These are phyloP conservation scores for Leptomonas pyrrhocoris DNA, from an alignment of 208 protist species.

Conservation along the genomic window DNA sequence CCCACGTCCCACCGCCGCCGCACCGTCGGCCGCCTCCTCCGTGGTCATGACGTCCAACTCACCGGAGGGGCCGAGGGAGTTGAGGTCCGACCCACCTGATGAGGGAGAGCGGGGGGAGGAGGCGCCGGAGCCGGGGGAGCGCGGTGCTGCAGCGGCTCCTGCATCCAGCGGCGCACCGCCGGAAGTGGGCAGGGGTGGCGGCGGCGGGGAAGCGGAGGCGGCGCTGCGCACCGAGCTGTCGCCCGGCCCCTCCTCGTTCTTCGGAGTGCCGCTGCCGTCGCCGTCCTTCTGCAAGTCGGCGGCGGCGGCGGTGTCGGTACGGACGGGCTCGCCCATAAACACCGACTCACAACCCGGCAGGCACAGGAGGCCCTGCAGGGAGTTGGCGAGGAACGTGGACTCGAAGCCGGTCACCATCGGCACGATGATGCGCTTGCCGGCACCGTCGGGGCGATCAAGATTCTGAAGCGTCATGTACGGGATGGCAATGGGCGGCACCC, in stretches of 20 bases:
- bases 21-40: not conserved
- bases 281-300: not conserved
- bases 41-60: not conserved
- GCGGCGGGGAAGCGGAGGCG: not conserved
- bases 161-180: not conserved
- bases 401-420: conserved; percentile 49
- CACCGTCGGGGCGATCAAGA: conserved; percentile 8
- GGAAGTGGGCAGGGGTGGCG: not conserved
- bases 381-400: conserved; percentile 50
- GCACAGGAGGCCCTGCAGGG: conserved; percentile 48
- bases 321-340: conserved; percentile 39
- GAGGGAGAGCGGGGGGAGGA: conserved; percentile 10
- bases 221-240: conserved; percentile 7
- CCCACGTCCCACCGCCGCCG: not conserved
- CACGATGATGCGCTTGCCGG: conserved; percentile 53
- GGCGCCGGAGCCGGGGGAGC: not conserved
- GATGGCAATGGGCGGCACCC: conserved; percentile 27
- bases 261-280: not conserved
- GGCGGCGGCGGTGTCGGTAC: not conserved
- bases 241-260: not conserved
- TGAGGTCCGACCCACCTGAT: not conserved
- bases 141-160: too few relatives aligned
- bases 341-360: conserved; percentile 59
- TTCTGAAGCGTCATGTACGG: conserved; percentile 54
- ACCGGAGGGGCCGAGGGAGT: not conserved